Percentiles rank a stretch among this genome's conserved stretches.
These are phyloP conservation scores for Cryphonectria naterciae DNA, from an alignment of 2,329 filamentous ascomycete species.

Conservation along the genomic window DNA sequence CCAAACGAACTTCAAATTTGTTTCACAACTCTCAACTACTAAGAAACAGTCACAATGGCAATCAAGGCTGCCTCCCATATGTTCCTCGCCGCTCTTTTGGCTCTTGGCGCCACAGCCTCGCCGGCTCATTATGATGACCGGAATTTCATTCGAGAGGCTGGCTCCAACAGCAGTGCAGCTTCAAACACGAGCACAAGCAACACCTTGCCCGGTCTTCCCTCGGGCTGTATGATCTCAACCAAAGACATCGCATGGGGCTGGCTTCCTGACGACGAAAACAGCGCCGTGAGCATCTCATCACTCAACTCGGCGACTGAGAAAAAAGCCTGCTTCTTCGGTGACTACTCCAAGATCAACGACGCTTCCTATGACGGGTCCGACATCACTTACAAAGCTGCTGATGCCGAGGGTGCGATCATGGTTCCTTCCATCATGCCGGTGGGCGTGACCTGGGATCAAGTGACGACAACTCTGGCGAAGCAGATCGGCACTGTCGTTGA, in stretches of 20 bases:
- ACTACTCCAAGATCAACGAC: slow-evolving; percentile 33
- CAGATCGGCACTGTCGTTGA: slow-evolving; percentile 28
- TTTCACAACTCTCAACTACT: neutral
- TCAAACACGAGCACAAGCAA: slow-evolving; percentile 5
- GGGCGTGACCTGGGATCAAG: slow-evolving; percentile 28
- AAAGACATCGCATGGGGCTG: slow-evolving; percentile 34
- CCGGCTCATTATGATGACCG: neutral
- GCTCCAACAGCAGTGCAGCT: neutral
- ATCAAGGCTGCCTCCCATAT: neutral
- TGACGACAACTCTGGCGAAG: slow-evolving; percentile 23
- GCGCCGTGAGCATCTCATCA: slow-evolving; percentile 27
- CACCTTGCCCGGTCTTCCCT: slow-evolving; percentile 3
- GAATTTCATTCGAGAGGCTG: neutral
- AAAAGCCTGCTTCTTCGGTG: slow-evolving; percentile 32
- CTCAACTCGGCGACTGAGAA: slow-evolving; percentile 24
- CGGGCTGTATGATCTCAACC: slow-evolving; percentile 7
- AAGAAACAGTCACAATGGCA: neutral
- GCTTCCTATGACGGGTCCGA: slow-evolving; percentile 31
- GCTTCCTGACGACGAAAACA: slow-evolving; percentile 32
- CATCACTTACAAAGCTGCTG: slow-evolving; percentile 27
- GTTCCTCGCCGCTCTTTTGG: neutral
- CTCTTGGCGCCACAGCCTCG: neutral
- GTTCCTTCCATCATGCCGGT: slow-evolving; percentile 34
- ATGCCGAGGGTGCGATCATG: slow-evolving; percentile 31
- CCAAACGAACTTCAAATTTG: neutral